A percentile compares a stretch with the other conserved stretches of the same genome.
phyloP scores from a whole-genome alignment of 331 rosid species.

The Cydonia oblonga region DNA sequence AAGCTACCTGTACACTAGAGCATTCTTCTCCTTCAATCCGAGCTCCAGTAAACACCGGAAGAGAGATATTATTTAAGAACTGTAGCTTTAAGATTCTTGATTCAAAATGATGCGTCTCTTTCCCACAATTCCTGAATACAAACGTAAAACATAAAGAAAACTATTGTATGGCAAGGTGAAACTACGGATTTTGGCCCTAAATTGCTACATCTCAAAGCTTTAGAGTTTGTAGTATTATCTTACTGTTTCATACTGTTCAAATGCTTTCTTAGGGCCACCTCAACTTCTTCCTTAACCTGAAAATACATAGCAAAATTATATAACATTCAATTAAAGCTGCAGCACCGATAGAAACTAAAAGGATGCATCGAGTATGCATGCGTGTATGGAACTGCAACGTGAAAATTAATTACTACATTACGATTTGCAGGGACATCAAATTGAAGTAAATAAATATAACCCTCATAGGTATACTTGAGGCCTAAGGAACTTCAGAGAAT shows the following conservation, averaged over 20 bases:
- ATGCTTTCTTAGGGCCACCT: constrained; percentile 69
- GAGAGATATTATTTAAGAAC: constrained; percentile 56
- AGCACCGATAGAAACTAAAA: not conserved
- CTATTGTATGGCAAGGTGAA: not conserved
- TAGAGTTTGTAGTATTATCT: constrained; percentile 17
- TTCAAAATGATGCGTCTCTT: constrained; percentile 38
- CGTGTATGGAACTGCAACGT: not conserved
- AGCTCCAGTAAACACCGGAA: constrained; percentile 92
- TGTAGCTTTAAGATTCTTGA: constrained; percentile 57
- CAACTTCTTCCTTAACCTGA: constrained; percentile 96
- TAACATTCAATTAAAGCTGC: constrained; percentile 9
- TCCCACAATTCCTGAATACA: constrained; percentile 55
- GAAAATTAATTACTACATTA: not conserved
- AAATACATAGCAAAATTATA: constrained; percentile 14
- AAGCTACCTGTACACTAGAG: constrained; percentile 46
- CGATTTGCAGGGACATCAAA: not conserved
- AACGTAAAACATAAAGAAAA: constrained; percentile 12
- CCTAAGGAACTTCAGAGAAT: not conserved
- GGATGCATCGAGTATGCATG: not conserved
- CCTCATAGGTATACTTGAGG: not conserved
- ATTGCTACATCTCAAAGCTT: not conserved
- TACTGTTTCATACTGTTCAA: constrained; percentile 63
- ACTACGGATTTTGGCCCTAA: not conserved
- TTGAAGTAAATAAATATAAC: not conserved
- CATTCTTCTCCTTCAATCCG: constrained; percentile 86